Conservation (phyloP, 78 protist genomes). For the slime mould (Dictyostelium discoideum) region DNA sequence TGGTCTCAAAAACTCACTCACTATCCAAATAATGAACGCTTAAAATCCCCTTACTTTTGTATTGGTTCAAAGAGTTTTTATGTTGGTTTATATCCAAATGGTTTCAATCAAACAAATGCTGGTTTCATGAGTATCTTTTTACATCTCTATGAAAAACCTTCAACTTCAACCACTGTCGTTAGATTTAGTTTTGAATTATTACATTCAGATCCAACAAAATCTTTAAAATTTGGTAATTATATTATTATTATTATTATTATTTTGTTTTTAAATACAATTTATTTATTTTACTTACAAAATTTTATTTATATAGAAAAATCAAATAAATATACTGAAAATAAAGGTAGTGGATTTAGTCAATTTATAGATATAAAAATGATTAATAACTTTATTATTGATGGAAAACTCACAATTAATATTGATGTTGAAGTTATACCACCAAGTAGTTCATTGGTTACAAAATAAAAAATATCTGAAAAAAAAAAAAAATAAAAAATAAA, state of each 20-base stretch:
- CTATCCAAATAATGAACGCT: not conserved
- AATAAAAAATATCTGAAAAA: not conserved
- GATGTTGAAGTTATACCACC: constrained; percentile 8
- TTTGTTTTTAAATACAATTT: not conserved
- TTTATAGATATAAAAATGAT: not conserved
- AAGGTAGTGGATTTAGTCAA: not conserved
- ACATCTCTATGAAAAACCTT: constrained; percentile 18
- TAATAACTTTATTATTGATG: not conserved
- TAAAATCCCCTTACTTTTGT: not conserved
- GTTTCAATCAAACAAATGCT: constrained; percentile 1
- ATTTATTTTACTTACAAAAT: not conserved
- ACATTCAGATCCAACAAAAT: not conserved
- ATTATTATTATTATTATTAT: not conserved
- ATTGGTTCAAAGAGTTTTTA: constrained; percentile 14
- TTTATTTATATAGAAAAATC: not conserved
- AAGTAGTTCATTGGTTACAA: not conserved
- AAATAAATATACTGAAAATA: not conserved
- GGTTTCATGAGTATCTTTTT: not conserved
- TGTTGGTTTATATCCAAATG: constrained; percentile 9
- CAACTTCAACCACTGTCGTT: not conserved
- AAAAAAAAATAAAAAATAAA: not conserved
- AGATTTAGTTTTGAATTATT: not conserved
- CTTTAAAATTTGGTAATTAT: not conserved
- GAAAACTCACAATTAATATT: not conserved
- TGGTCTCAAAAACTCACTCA: not conserved